Conservation (phyloP, 2,329 filamentous ascomycete species). For the Alternaria infectoria region DNA sequence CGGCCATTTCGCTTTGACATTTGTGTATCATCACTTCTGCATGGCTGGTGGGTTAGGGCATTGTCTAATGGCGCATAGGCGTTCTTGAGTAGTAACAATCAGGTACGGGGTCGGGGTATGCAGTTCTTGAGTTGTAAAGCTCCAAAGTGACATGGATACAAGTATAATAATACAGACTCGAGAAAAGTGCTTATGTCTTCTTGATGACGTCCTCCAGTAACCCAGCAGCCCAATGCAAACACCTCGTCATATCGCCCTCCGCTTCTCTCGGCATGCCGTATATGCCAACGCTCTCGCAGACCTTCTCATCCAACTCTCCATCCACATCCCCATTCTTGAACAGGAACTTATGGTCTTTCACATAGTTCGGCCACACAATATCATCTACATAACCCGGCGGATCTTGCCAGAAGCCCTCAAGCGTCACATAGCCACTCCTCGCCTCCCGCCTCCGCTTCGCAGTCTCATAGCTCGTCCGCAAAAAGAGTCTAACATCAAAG, state of each 20-base stretch:
- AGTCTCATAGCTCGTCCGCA: slow-evolving; percentile 68
- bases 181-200: slow-evolving; percentile 6
- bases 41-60: slow-evolving; percentile 12
- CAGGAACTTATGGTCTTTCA: slow-evolving; percentile 78
- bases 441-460: slow-evolving; percentile 71
- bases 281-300: slow-evolving; percentile 36
- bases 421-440: slow-evolving; percentile 76
- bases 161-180: slow-evolving; percentile 11
- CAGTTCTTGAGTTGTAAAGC: not conserved
- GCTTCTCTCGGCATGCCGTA: slow-evolving; percentile 50
- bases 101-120: not conserved
- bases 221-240: slow-evolving; percentile 40
- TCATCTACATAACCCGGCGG: slow-evolving; percentile 93
- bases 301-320: slow-evolving; percentile 57
- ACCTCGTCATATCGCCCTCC: slow-evolving; percentile 41
- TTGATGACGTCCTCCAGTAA: slow-evolving; percentile 31
- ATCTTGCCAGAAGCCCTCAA: slow-evolving; percentile 91
- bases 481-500: slow-evolving; percentile 79
- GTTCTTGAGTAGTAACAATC: not conserved
- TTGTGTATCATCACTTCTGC: slow-evolving; percentile 20
- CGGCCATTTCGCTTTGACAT: not conserved
- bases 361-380: slow-evolving; percentile 96
- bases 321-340: slow-evolving; percentile 74
- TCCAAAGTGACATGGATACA: not conserved
- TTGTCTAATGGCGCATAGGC: slow-evolving; percentile 21